Conservation (phyloP, 495 filamentous ascomycete genomes). For the Umbilicaria muhlenbergii region DNA sequence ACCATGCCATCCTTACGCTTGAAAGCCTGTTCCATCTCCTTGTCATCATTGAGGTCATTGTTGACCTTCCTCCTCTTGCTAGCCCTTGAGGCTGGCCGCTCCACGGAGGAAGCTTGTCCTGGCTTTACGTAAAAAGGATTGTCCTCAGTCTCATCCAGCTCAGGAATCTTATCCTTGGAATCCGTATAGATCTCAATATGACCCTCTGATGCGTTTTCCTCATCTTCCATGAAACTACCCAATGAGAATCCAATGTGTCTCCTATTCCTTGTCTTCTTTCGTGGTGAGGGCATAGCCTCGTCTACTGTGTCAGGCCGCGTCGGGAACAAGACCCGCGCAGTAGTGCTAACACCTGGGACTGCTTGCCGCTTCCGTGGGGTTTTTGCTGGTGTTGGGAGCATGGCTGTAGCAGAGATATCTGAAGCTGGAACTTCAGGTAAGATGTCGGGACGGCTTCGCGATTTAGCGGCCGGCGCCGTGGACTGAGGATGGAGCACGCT, state of each 20-base stretch:
- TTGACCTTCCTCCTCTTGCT: slow-evolving; percentile 20
- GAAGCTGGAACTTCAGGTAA: slow-evolving; percentile 5
- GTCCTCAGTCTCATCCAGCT: slow-evolving; percentile 41
- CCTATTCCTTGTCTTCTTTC: slow-evolving; percentile 35
- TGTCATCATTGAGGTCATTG: slow-evolving; percentile 32
- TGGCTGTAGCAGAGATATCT: slow-evolving; percentile 20
- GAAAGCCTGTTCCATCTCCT: slow-evolving; percentile 44
- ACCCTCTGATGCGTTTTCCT: slow-evolving; percentile 24
- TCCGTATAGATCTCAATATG: slow-evolving; percentile 80
- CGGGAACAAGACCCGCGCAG: slow-evolving; percentile 63
- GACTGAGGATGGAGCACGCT: not conserved
- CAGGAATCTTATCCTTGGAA: slow-evolving; percentile 70
- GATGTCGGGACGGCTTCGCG: too few relatives aligned
- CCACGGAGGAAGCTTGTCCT: slow-evolving; percentile 15
- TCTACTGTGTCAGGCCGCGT: slow-evolving; percentile 26
- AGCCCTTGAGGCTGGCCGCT: slow-evolving; percentile 23
- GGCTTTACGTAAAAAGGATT: slow-evolving; percentile 61
- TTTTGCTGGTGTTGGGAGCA: slow-evolving; percentile 82
- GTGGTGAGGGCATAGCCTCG: slow-evolving; percentile 44
- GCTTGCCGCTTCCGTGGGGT: slow-evolving; percentile 64
- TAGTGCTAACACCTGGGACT: slow-evolving; percentile 38
- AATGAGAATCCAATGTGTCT: slow-evolving; percentile 49
- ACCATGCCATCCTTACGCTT: slow-evolving; percentile 62
- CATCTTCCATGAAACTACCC: slow-evolving; percentile 50
- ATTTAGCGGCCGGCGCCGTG: too few relatives aligned